These are phyloP conservation scores for Brassica nigra DNA, from an alignment of 345 rosid genomes.

Conservation along the genomic window DNA sequence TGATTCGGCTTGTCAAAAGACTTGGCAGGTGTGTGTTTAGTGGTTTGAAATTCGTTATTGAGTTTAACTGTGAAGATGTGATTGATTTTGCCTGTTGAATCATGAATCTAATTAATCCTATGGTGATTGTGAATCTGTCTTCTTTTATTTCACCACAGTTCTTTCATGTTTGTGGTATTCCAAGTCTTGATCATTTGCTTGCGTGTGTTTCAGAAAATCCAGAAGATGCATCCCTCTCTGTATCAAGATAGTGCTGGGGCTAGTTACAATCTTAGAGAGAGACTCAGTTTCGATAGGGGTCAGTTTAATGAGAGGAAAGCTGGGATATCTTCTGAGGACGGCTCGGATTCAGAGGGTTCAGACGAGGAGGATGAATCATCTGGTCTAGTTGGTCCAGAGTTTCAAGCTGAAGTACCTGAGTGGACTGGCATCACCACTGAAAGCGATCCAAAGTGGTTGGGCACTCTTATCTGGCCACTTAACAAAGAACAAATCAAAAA, in stretches of 20 bases:
- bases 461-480: slow-evolving; percentile 73
- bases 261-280: slow-evolving; percentile 73
- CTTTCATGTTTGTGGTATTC: slow-evolving; percentile 11
- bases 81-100: background rate
- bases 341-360: slow-evolving; percentile 37
- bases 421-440: slow-evolving; percentile 60
- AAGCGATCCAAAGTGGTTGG: slow-evolving; percentile 75
- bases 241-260: slow-evolving; percentile 69
- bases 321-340: background rate
- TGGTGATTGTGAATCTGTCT: background rate
- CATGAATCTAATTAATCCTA: background rate
- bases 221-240: slow-evolving; percentile 76
- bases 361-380: slow-evolving; percentile 33
- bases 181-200: slow-evolving; percentile 28
- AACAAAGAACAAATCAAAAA: slow-evolving; percentile 32
- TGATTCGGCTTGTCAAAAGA: slow-evolving; percentile 45
- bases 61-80: background rate
- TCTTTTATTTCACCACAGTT: background rate
- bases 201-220: slow-evolving; percentile 54
- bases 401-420: slow-evolving; percentile 76
- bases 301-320: slow-evolving; percentile 18
- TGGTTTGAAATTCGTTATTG: background rate
- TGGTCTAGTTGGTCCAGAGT: slow-evolving; percentile 59
- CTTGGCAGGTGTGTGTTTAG: slow-evolving; percentile 54
- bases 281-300: slow-evolving; percentile 41